Evolutionary conservation across 495 filamentous ascomycete species (phyloP), one percentile per base, ranked within the genome.

Genomic region (Neurospora sp.): DNA sequence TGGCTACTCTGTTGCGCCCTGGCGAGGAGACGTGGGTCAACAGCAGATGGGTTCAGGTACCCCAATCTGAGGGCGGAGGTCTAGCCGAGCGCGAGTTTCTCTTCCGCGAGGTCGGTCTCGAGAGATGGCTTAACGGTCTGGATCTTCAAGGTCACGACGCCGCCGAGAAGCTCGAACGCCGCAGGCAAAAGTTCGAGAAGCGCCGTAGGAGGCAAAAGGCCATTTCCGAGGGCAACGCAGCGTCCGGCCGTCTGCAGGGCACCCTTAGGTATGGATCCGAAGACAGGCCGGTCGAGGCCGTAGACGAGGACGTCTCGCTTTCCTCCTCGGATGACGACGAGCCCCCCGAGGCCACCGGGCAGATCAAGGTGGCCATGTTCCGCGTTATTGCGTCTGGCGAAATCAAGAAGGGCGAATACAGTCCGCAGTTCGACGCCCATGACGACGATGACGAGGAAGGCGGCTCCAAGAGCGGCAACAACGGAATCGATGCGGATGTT

Each of bases 1-100:
- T 98, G 18, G 96, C 96, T 71, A 99, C 96, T 40, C 83, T 99
- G 53, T 85, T 99, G 41, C 87, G 96, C 71, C 89, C 94, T 22
- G 96, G 96, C 53, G 96, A 98, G 75, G 96, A 99, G 81, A 99
- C 96, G 0, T 99, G 96, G 96, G 97, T 99, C 35, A 98, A 97
- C 75, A 97, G 94, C 10, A 86, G 96, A 78, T 99, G 96, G 96
- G 96, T 99, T 73, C 93, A 95, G 77, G 89, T 99, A 4, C 93
- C 94, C 3, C 89, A 92, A 12, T 91, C 91, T 3, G 95, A 98
- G 82, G 94, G 94, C 31, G 94, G 94, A 35, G 94, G 94, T 16
- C 89, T 99, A 39, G 96, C 96, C 68, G 96, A 99, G 84, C 89
- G 95, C 72, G 96, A 99, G 78, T 99, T 99, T 76, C 83, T 98